Conservation (phyloP, 169 alveolate genomes). For the Amoebophrya sp. region DNA sequence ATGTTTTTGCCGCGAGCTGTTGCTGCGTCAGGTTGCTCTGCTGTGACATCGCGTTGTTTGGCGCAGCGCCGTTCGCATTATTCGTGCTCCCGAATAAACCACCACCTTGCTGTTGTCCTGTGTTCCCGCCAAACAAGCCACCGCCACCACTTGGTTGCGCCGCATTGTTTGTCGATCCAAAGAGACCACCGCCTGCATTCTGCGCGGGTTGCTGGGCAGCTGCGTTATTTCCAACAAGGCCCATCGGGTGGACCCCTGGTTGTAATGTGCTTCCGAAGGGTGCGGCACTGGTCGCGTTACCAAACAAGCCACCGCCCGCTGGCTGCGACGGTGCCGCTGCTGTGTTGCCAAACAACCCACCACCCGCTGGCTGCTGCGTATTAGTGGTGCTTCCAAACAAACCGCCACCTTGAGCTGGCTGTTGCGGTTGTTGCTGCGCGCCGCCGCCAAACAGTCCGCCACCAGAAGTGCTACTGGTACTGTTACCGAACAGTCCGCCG, state of each 20-base stretch:
- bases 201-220: neutral
- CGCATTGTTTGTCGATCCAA: neutral
- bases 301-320: neutral
- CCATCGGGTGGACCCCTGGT: neutral
- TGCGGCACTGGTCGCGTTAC: neutral
- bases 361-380: neutral
- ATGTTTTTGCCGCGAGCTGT: neutral
- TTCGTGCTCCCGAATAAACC: neutral
- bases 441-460: neutral
- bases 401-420: neutral
- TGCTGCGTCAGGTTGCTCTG: neutral
- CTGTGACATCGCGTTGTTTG: neutral
- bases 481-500: neutral
- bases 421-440: neutral
- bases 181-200: neutral
- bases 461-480: neutral
- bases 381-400: neutral
- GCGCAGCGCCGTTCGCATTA: neutral
- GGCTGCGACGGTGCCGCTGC: neutral
- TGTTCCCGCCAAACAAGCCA: neutral
- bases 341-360: neutral
- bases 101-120: neutral
- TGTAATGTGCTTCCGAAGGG: too few relatives aligned
- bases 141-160: neutral
- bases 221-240: neutral